A percentile compares a stretch with the other conserved stretches of the same genome.
phyloP scores from a whole-genome alignment of 495 filamentous ascomycete species.

The Lepidopterella palustris region DNA sequence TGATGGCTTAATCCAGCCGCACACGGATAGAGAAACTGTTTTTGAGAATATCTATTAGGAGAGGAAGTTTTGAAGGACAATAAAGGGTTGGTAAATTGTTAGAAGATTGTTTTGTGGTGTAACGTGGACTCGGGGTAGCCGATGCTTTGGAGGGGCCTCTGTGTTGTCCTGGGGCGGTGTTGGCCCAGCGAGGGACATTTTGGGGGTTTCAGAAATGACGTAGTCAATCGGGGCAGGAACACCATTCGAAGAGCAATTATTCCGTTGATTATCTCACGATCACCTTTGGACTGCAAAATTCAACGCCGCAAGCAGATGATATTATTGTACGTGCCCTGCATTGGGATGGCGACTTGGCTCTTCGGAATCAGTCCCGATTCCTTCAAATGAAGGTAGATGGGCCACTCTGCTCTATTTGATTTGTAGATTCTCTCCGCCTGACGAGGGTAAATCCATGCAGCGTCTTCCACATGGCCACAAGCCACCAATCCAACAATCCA shows the following conservation, averaged over 20 bases:
- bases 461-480: not conserved
- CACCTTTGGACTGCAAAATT: not conserved
- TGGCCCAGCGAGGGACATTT: not conserved
- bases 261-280: not conserved
- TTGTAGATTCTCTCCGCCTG: not conserved
- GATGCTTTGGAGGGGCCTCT: not conserved
- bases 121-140: no score
- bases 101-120: no score
- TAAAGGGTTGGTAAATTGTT: not conserved
- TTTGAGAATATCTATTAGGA: not conserved
- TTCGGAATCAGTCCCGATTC: not conserved
- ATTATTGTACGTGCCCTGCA: not conserved
- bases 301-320: not conserved
- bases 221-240: conserved; percentile 2
- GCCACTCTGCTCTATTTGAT: not conserved
- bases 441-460: not conserved
- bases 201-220: conserved; percentile 5
- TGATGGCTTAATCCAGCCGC: not conserved
- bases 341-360: not conserved
- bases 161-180: not conserved
- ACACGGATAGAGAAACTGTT: not conserved
- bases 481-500: no score
- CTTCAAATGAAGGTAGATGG: not conserved
- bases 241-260: not conserved
- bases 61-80: not conserved